Base-by-base conservation (phyloP, 257 asterid species). In the Datura wrightii region DNA sequence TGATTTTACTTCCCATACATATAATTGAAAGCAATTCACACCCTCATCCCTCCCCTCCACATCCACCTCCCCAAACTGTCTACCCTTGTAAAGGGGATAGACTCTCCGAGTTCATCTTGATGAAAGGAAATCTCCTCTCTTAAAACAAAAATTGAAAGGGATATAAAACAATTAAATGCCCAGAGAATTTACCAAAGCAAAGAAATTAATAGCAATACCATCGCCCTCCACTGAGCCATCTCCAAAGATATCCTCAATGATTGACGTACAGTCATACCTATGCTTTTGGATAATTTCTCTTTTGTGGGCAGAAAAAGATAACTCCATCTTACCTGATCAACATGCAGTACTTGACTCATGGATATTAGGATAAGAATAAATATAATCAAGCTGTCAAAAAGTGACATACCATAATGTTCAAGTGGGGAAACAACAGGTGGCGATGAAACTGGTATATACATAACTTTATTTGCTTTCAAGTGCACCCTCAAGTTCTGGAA, bases 201-300 rank as follows among this genome's bases (percentile, higher is more conserved):
- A 96, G 88, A 94, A 93, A 87, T 96, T 96, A 84, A 96, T 94
- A 86, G 93, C 85, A 84, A 96, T 90, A 85, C 91, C 85, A 84
- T 96, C 98, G 65, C 92, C 93, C 86, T 91, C 91, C 85, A 89
- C 80, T 65, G 90, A 82, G 83, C 82, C 90, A 70, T 90, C 98
- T 87, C 94, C 98, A 88, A 89, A 94, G 82, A 94, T 90, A 88
- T 79, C 86, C 84, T 93, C 98, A 88, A 91, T 66, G 62, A 87
- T 81, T 5, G 90, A 90, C 83, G 92, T 82, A 86, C 97, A 94
- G 54, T 94, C 93, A 84, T 90, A 91, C 86, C 98, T 92, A 83
- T 96, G 98, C 83, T 90, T 90, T 84, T 89, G 89, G 65, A 93
- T 90, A 84, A 92, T 92, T 88, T 91, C 95, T 82, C 89, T 89